Base-by-base conservation (phyloP, 1,284 basidiomycete genomes). In the Cerioporus squamosus region DNA sequence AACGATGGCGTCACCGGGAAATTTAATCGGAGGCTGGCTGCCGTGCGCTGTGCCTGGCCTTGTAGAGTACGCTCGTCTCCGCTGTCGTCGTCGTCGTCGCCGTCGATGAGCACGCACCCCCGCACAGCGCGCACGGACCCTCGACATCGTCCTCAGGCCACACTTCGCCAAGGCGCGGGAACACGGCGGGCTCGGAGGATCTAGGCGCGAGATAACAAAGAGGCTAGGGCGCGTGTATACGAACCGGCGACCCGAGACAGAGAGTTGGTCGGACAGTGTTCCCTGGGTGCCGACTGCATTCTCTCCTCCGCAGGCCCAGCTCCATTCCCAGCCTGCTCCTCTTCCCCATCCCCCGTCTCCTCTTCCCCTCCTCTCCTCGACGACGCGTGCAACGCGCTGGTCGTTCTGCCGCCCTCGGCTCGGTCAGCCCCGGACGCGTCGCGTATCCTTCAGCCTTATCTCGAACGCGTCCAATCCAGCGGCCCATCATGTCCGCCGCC, bases 401-500 rank as follows among this genome's bases (percentile, higher is more conserved):
- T 44, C 18, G 12, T 10, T 49, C 18, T 33, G 18, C 43, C 20
- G 52, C 45, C 44, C 53, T 49, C 44, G 43, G 40, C 29, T 43
- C 29, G 23, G 3, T 38, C 44, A 8, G 26, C 6, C 39, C 47
- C 53, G 17, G 24, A 24, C 47, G 44, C 51, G 38, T 44, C 40
- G 40, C 40, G 26, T n/a, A 36, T 33, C 10, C 33, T 36, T 44
- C 12, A 36, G 57, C 17, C 58, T 53, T 58, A 59, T 62, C 60
- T 53, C 50, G 47, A 44, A 59, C 55, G 61, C 48, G 29, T 29
- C 52, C 43, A 44, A 49, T 26, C 50, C n/a, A 44, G 45, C 24
- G 40, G 29, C 53, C 46, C 49, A 53, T 39, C 58, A 62, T 60
- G 60, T 59, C 65, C 55, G 58, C 65, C 60, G 44, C 58, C 42